A percentile compares a stretch with the other conserved stretches of the same genome.
Evolutionary conservation across 495 filamentous ascomycete species (phyloP).

Genomic region (Daldinia loculata): DNA sequence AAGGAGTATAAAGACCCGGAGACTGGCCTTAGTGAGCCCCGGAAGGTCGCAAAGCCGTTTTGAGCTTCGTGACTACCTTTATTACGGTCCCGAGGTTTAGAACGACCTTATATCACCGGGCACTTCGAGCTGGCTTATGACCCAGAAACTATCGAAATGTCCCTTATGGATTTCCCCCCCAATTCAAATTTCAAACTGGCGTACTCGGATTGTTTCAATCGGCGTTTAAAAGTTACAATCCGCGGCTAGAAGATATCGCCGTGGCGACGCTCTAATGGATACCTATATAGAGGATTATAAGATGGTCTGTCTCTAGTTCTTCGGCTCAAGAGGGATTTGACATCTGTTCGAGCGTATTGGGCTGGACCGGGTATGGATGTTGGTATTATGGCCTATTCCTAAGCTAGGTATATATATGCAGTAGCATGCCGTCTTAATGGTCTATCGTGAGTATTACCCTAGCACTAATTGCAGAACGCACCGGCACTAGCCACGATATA

Average conservation of each 20-base stretch:
- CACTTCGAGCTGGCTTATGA: neutral
- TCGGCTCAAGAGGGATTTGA: neutral
- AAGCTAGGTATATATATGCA: neutral
- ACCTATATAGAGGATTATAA: neutral
- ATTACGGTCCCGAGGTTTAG: neutral
- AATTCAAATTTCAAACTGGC: neutral
- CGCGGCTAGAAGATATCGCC: no score
- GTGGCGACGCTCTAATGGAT: neutral
- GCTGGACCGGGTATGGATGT: neutral
- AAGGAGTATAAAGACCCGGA: slow-evolving; percentile 87
- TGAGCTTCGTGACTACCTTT: slow-evolving; percentile 54
- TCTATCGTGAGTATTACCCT: neutral
- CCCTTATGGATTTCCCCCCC: neutral
- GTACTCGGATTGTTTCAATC: neutral
- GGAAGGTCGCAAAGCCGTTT: slow-evolving; percentile 94
- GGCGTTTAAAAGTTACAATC: neutral
- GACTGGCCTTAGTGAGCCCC: slow-evolving; percentile 78
- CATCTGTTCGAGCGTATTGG: neutral
- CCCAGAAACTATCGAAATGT: neutral
- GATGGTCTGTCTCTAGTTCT: neutral
- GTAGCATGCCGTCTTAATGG: neutral
- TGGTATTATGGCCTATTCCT: neutral
- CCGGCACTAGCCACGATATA: neutral
- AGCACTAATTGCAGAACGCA: neutral
- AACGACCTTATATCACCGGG: neutral